Base-by-base conservation (phyloP, 129 eudicot species). In the Flaveria ramosissima region DNA sequence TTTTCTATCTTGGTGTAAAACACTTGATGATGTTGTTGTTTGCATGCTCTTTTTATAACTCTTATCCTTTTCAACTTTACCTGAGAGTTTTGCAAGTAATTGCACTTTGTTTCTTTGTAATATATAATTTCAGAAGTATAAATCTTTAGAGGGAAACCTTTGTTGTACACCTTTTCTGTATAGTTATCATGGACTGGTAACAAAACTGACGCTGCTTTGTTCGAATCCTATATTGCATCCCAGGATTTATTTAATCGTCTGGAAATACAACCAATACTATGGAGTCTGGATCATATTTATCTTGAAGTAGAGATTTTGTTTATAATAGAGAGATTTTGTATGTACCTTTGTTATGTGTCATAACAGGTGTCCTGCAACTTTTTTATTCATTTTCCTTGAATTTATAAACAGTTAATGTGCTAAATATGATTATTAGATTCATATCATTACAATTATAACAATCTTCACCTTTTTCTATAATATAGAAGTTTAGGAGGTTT, bases 151-250 rank as follows among this genome's bases (percentile, higher is more conserved):
- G 17, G 10, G 16, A 26, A 7, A 6, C 53, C 45, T 71, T 50
- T 47, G 43, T 43, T 48, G 9, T 47, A 48, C 7, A 70, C 12
- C 21, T 70, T 7, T 15, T 15, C 24, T 30, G 23, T 48, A 16
- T 71, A 24, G 45, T 4, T 71, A 50, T 69, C 59, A 69, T 14
- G 75, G 23, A 70, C 26, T 14, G 43, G 45, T 48, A 48, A 16
- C 74, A 70, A 16, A 52, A 12, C n/a, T 3, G 60, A 71, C 3
- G 77, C 24, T 20, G 41, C 51, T 55, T 56, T 73, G 41, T 17
- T 36, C 43, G 14, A 53, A 17, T 16, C 11, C 60, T n/a, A 6
- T 53, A n/a, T 53, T 2, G 3, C 60, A 53, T 30, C 47, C 42
- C 30, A 27, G 8, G 4, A 4, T 51, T 51, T 17, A 53, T 71